phyloP scores from a whole-genome alignment of 208 protist genomes.

The Phytomonas sp. region DNA sequence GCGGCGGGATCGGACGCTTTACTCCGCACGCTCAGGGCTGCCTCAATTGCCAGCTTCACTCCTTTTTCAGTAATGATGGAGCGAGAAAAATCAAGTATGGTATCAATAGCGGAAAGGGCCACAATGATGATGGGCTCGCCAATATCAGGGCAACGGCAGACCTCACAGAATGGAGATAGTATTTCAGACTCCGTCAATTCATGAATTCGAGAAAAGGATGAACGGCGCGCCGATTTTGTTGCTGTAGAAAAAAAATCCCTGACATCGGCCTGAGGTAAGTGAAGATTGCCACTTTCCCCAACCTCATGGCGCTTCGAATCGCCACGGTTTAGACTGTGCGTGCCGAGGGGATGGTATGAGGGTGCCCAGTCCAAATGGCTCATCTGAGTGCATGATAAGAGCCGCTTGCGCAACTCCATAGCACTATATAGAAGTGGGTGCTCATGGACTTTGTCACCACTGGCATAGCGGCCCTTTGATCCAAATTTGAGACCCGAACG shows the following conservation, averaged over 20 bases:
- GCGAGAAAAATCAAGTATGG: conserved; percentile 55
- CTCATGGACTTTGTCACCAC: background rate
- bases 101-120: conserved; percentile 52
- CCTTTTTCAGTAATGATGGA: conserved; percentile 48
- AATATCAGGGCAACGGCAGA: conserved; percentile 48
- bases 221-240: background rate
- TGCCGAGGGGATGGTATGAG: background rate
- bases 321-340: background rate
- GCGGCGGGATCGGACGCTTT: conserved; percentile 33
- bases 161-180: conserved; percentile 12
- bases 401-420: background rate
- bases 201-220: background rate
- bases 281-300: background rate
- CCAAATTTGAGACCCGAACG: background rate
- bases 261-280: background rate
- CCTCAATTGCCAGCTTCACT: conserved; percentile 37
- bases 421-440: conserved; percentile 6
- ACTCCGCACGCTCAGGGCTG: conserved; percentile 25
- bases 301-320: background rate
- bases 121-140: conserved; percentile 57
- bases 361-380: background rate
- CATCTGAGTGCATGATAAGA: background rate
- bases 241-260: background rate
- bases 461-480: background rate
- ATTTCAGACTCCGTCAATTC: conserved; percentile 6